Evolutionary conservation across 2,329 filamentous ascomycete genomes (phyloP).

Genomic region (Berkeleyomyces rouxiae): DNA sequence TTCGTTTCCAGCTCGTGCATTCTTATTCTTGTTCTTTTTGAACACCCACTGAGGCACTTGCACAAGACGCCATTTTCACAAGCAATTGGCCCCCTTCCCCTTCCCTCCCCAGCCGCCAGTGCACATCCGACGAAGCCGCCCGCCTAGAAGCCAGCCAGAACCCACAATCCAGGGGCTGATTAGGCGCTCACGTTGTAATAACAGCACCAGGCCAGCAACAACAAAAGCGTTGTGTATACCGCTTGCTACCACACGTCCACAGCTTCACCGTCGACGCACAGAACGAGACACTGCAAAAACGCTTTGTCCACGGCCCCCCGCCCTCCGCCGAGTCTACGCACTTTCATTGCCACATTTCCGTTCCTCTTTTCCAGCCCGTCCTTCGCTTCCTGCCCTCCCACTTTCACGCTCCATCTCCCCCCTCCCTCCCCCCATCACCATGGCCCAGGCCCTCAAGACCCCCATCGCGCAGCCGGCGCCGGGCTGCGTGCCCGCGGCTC

Average conservation of each 20-base stretch:
- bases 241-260: background rate
- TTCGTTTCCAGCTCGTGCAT: background rate
- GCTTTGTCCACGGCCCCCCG: background rate
- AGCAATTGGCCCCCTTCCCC: background rate
- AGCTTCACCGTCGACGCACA: background rate
- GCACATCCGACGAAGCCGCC: background rate
- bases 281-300: background rate
- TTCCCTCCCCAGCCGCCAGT: background rate
- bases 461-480: constrained; percentile 43
- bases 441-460: constrained; percentile 25
- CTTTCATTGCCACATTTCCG: background rate
- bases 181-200: background rate
- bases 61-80: background rate
- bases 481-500: constrained; percentile 37
- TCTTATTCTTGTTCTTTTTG: background rate
- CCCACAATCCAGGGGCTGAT: background rate
- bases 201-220: background rate
- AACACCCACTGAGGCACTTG: too few relatives aligned
- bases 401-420: background rate
- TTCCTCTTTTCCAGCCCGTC: background rate
- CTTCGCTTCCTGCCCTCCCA: background rate
- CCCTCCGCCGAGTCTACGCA: background rate
- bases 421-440: background rate
- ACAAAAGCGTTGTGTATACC: background rate
- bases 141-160: background rate